These are phyloP conservation scores for Moesziomyces sp. DNA, from an alignment of 1,284 basidiomycete species.

Conservation along the genomic window DNA sequence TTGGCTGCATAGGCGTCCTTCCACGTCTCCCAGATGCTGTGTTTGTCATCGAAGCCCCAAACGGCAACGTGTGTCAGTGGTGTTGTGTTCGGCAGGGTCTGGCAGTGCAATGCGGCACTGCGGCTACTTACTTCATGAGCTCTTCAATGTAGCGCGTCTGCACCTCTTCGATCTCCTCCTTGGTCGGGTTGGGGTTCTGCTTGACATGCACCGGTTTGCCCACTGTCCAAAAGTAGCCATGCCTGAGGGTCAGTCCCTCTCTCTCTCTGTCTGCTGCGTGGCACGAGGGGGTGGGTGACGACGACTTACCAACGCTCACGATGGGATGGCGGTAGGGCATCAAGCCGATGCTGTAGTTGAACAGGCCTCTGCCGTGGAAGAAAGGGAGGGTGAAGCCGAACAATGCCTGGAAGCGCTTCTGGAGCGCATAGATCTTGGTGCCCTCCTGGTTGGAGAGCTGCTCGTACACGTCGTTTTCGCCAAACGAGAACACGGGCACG, in stretches of 20 bases:
- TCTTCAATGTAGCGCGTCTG: conserved; percentile 92
- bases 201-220: conserved; percentile 86
- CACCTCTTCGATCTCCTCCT: conserved; percentile 81
- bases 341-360: conserved; percentile 78
- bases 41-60: conserved; percentile 1
- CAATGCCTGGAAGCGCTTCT: conserved; percentile 68
- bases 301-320: conserved; percentile 77
- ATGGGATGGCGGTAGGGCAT: conserved; percentile 95
- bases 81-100: not conserved
- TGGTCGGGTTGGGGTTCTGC: conserved; percentile 80
- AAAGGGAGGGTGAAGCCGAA: conserved; percentile 98
- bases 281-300: not conserved
- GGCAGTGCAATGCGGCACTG: too few species aligned
- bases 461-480: conserved; percentile 98
- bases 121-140: conserved; percentile 56
- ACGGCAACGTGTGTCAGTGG: not conserved
- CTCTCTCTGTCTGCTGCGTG: not conserved
- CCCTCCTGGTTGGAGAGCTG: conserved; percentile 95
- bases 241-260: not conserved
- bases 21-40: conserved; percentile 65
- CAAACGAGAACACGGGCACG: conserved; percentile 75
- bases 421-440: conserved; percentile 78
- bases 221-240: conserved; percentile 67
- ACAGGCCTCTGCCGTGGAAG: conserved; percentile 81
- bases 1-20: conserved; percentile 65